Base-by-base conservation (phyloP, 2,329 filamentous ascomycete species). In the Corynespora cassiicola region DNA sequence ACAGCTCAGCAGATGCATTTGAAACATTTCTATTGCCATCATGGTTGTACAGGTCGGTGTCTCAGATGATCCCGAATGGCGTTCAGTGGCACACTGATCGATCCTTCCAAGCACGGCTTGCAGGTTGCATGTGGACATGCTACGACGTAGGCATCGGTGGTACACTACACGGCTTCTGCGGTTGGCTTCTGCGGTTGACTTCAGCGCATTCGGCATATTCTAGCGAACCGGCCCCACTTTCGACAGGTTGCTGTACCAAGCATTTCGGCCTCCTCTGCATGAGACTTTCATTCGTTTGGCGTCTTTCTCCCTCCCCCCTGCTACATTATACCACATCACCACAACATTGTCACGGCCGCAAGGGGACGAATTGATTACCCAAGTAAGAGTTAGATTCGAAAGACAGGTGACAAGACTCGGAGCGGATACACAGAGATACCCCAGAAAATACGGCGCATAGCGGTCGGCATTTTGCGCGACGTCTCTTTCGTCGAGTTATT, bases 31-130 rank as follows among this genome's bases (percentile, higher is more conserved):
- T 50, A 53, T 46, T 47, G 20, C 31, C 49, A 56, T 48, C 45
- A 47, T 42, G 56, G 52, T 49, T 22, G 36, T 46, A 50, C 47
- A 29, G 45, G 26, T 10, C 14, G 12, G 25, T 24, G 45, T 54
- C 35, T 46, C 53, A 51, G 38, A 37, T 28, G n/a, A 31, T 36
- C 41, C 43, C 48, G 46, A 54, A 58, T 45, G 57, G 53, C 56
- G 51, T 52, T 49, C 32, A 30, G 63, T 65, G 38, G 21, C 32
- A 63, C 56, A 32, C 50, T 49, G 43, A 44, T 50, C 41, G 44
- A 55, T 47, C 51, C 29, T 39, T 48, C 26, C n/a, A 47, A 49
- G 50, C 32, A 46, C 42, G 45, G 42, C 45, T 50, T 50, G 42
- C 47, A 31, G 55, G 37, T 37, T 50, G 49, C 45, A 50, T 46